Conservation (phyloP, 108 stramenopile species). For the Skeletonema tropicum region DNA sequence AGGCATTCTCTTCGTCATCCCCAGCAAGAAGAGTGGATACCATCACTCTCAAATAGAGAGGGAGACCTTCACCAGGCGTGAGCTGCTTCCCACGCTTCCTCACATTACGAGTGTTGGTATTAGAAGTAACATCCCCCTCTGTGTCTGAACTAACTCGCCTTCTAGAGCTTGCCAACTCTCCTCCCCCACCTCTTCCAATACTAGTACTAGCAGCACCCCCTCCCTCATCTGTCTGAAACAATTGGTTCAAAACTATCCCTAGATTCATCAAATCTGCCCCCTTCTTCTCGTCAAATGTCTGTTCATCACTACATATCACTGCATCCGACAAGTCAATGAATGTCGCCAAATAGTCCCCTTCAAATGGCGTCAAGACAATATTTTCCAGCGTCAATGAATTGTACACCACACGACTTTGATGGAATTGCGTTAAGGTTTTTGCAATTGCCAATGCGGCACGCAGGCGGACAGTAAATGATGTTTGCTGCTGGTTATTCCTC, state of each 20-base stretch:
- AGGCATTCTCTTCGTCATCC: slow-evolving; percentile 1
- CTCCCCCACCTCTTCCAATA: neutral
- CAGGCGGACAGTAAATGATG: neutral
- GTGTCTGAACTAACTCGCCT: no score
- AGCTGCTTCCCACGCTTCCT: slow-evolving; percentile 20
- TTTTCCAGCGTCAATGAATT: neutral
- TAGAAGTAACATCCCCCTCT: neutral
- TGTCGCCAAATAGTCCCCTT: slow-evolving; percentile 31
- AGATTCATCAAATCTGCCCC: neutral
- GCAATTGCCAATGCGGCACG: slow-evolving; percentile 11
- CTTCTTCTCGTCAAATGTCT: neutral
- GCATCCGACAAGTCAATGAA: slow-evolving; percentile 30
- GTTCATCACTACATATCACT: slow-evolving; percentile 12
- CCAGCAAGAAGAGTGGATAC: slow-evolving; percentile 18
- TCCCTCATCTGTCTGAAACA: slow-evolving; percentile 10
- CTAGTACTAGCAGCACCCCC: no score
- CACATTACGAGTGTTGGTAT: neutral
- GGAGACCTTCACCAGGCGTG: slow-evolving; percentile 16
- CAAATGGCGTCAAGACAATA: slow-evolving; percentile 8
- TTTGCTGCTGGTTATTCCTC: neutral
- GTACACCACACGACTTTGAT: neutral
- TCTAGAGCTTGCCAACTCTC: neutral
- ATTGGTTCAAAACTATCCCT: slow-evolving; percentile 20
- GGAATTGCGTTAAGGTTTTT: slow-evolving; percentile 10
- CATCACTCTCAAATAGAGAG: slow-evolving; percentile 26